Evolutionary conservation across 108 stramenopile species (phyloP).

Genomic region (Epithemia pelagica): DNA sequence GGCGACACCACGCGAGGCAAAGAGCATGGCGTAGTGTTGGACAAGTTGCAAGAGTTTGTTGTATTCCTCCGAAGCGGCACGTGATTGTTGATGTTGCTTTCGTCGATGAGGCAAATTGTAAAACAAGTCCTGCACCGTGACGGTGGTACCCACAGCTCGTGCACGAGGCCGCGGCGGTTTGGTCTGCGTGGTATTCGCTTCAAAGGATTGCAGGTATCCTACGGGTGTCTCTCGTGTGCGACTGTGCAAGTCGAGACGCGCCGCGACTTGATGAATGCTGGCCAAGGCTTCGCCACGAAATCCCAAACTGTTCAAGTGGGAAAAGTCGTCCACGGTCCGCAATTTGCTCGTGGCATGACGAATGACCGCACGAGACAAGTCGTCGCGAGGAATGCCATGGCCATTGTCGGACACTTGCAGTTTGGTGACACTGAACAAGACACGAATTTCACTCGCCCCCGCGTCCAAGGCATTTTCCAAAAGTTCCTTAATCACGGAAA

Average conservation of each 20-base stretch:
- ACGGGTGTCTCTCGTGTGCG: constrained; percentile 13
- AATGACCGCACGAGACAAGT: constrained; percentile 84
- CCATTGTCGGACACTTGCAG: constrained; percentile 67
- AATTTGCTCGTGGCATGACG: constrained; percentile 97
- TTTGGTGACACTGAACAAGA: constrained; percentile 25
- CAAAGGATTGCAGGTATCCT: constrained; percentile 73
- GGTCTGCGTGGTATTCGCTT: constrained; percentile 10
- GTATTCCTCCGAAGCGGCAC: constrained; percentile 71
- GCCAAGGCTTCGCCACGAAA: constrained; percentile 97
- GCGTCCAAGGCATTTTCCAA: constrained; percentile 97
- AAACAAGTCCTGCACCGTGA: constrained; percentile 94
- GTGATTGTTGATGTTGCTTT: no score
- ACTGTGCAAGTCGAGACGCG: constrained; percentile 36
- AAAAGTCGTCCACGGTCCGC: constrained; percentile 72
- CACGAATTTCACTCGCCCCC: constrained; percentile 37
- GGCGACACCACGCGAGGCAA: constrained; percentile 64
- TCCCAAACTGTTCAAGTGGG: constrained; percentile 83
- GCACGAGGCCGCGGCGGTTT: constrained; percentile 73
- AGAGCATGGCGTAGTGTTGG: constrained; percentile 89
- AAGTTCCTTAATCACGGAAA: constrained; percentile 93
- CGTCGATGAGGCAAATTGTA: constrained; percentile 90
- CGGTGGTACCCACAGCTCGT: constrained; percentile 83
- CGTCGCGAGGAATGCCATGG: constrained; percentile 47
- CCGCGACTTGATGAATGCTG: constrained; percentile 62
- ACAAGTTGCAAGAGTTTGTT: constrained; percentile 65